Evolutionary conservation across 495 filamentous ascomycete genomes (phyloP).

Genomic region (Parmelia sp.): DNA sequence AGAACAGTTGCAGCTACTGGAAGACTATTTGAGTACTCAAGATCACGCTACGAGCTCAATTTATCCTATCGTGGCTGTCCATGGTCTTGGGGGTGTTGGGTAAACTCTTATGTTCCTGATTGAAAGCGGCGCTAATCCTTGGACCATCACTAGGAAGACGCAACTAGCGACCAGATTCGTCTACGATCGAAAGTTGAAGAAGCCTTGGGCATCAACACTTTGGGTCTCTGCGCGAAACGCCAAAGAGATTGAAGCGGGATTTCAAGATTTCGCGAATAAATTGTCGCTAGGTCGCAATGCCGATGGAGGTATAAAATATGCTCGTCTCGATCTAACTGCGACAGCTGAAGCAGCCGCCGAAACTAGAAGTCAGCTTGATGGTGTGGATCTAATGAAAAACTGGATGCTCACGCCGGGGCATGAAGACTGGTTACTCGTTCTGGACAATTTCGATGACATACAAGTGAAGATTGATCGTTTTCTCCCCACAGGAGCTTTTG

Average conservation of each 20-base stretch:
- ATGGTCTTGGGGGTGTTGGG: conserved; percentile 13
- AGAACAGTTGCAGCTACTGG: background rate
- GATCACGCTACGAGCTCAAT: background rate
- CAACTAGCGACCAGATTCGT: conserved; percentile 3
- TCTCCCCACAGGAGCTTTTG: background rate
- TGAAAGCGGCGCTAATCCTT: background rate
- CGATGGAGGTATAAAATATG: background rate
- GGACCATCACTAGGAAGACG: conserved; percentile 1
- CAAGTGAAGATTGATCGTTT: conserved; percentile 1
- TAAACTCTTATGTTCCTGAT: background rate
- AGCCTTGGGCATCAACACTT: conserved; percentile 7
- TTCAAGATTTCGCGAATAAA: background rate
- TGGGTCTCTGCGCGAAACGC: conserved; percentile 10
- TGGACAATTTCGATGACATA: conserved; percentile 12
- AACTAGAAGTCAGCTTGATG: background rate
- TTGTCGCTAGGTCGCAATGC: background rate
- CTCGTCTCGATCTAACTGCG: background rate
- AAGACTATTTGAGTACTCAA: conserved; percentile 1
- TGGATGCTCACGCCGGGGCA: conserved; percentile 3
- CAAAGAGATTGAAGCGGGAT: conserved; percentile 1
- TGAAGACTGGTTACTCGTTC: conserved; percentile 9
- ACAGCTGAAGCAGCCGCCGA: background rate
- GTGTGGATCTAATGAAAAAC: background rate
- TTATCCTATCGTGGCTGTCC: background rate
- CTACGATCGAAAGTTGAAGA: background rate